Base-by-base conservation (phyloP, 2,329 filamentous ascomycete species). In the Fusarium torreyae region DNA sequence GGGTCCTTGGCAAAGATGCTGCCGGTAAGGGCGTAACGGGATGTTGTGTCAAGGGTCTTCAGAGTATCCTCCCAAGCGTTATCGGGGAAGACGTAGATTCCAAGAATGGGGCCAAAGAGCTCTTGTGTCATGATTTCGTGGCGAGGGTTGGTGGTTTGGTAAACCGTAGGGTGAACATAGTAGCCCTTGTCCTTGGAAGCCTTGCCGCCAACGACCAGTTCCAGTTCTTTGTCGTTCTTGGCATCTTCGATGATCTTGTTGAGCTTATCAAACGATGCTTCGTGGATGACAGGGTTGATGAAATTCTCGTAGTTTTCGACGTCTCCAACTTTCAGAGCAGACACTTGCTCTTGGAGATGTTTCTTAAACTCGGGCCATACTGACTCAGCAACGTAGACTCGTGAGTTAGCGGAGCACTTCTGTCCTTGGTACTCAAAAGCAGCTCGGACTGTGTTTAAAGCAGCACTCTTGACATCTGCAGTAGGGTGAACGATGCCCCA, bases 1-100 rank as follows among this genome's bases (percentile, higher is more conserved):
- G 90, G 82, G 75, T 92, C 90, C 57, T 85, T 81, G 1, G 91
- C 90, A 76, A 93, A 94, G 36, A 94, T 83, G 48, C 89, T 86
- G 5, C 91, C 91, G 0, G 91, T 93, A 24, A 94, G 83, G 14
- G 72, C 72, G 11, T 72, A 72, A 10, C 66, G 56, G 2, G 70
- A 70, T 2, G 70, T 72, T 3, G 63, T 68, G 31, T 72, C 66
- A 3, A 72, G 31, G 0, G 59, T 58, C 18, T 51, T 46, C 6
- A 71, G n/a, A 0, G 69, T 70, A 5, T 71, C 66, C 2, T 71
- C 66, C 68, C 68, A 72, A 13, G 60, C 39, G 24, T 49, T 61
- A 68, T 86, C 84, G 6, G 82, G 79, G 73, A 86, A 86, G n/a
- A 85, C 82, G 64, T 86, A 81, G 1, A 79, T 76, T 8, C 79